Evolutionary conservation across 2,329 filamentous ascomycete species (phyloP).

Genomic region (Penicillium sp.): DNA sequence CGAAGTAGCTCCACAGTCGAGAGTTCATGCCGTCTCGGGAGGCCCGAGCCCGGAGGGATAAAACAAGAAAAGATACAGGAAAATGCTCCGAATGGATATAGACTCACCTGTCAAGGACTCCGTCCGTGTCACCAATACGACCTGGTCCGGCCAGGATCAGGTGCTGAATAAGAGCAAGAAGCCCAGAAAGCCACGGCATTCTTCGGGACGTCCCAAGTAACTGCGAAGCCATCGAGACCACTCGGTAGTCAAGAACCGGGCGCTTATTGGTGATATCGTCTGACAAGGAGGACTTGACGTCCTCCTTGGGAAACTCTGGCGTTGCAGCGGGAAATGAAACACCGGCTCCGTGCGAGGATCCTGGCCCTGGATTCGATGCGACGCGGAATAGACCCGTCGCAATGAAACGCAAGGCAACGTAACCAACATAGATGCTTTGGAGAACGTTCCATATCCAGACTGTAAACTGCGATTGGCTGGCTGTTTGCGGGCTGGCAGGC

Average conservation of each 20-base stretch:
- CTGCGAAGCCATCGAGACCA: conserved; percentile 73
- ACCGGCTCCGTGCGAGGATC: conserved; percentile 34
- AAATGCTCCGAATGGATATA: conserved; percentile 27
- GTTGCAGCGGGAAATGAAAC: conserved; percentile 27
- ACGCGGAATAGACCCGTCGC: conserved; percentile 66
- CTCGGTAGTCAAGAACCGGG: conserved; percentile 73
- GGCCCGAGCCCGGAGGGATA: conserved; percentile 14
- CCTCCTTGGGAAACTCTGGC: conserved; percentile 29
- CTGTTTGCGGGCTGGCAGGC: conserved; percentile 24
- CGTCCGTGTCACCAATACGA: conserved; percentile 70
- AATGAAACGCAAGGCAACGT: conserved; percentile 66
- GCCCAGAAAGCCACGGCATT: conserved; percentile 88
- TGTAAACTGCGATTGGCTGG: conserved; percentile 36
- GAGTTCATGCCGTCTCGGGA: conserved; percentile 19
- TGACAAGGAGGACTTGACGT: conserved; percentile 29
- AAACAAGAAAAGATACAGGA: conserved; percentile 10
- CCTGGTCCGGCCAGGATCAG: conserved; percentile 72
- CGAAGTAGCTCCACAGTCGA: conserved; percentile 32
- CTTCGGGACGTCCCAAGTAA: conserved; percentile 72
- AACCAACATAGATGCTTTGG: conserved; percentile 53
- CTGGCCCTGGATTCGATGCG: conserved; percentile 59
- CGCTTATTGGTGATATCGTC: conserved; percentile 39
- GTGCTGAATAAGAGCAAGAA: conserved; percentile 74
- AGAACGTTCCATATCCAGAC: conserved; percentile 54
- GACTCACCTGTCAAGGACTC: conserved; percentile 86